These are phyloP conservation scores for Daedalea quercina DNA, from an alignment of 768 basidiomycete genomes.

Conservation along the genomic window DNA sequence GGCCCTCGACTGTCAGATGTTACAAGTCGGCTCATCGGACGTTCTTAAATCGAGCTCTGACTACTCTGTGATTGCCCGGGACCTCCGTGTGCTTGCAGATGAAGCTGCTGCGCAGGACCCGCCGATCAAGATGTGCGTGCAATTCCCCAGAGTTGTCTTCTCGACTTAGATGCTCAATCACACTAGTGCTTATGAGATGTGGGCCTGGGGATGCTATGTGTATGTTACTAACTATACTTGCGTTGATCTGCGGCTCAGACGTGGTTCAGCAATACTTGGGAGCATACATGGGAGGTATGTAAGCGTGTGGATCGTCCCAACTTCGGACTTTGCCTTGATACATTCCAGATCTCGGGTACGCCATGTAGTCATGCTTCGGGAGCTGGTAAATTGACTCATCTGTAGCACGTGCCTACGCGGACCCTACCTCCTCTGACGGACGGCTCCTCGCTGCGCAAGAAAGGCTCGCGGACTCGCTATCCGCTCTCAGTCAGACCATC, in stretches of 20 bases:
- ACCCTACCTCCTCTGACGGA: constrained; percentile 14
- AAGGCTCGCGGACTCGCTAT: constrained; percentile 15
- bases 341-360: constrained; percentile 25
- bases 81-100: constrained; percentile 21
- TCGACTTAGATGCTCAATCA: background rate
- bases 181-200: constrained; percentile 26
- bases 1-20: constrained; percentile 21
- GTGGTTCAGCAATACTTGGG: constrained; percentile 23
- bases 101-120: constrained; percentile 20
- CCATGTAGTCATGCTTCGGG: background rate
- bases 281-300: constrained; percentile 26
- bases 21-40: constrained; percentile 25
- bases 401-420: constrained; percentile 22
- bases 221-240: constrained; percentile 6
- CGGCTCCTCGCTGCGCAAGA: constrained; percentile 9
- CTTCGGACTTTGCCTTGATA: constrained; percentile 27
- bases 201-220: constrained; percentile 27
- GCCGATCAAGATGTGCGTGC: constrained; percentile 20
- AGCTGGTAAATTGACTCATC: background rate
- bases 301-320: constrained; percentile 22
- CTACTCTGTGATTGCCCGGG: constrained; percentile 23
- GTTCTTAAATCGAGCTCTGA: constrained; percentile 17
- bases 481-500: constrained; percentile 14
- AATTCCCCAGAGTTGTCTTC: background rate
- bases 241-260: background rate